phyloP scores from a whole-genome alignment of 2,329 filamentous ascomycete genomes.

The Knufia fluminis region DNA sequence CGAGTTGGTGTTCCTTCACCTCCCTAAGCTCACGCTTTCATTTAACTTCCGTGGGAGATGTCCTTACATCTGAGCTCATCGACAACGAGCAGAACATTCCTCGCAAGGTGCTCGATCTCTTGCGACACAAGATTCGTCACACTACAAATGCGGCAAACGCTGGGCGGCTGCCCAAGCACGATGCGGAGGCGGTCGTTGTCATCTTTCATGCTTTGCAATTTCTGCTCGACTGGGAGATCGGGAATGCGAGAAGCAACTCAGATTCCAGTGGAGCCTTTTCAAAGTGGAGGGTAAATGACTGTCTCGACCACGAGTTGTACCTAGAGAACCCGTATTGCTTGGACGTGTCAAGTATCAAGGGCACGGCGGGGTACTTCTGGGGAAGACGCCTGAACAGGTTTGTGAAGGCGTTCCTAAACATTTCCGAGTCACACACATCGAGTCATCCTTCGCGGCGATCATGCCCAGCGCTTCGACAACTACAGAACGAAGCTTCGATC shows the following conservation, averaged over 20 bases:
- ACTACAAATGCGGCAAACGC: background rate
- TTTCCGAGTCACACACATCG: constrained; percentile 33
- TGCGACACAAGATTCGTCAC: background rate
- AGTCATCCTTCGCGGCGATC: constrained; percentile 31
- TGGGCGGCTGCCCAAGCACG: background rate
- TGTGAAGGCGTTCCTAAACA: constrained; percentile 25
- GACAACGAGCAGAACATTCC: background rate
- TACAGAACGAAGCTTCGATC: constrained; percentile 23
- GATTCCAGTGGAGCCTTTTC: background rate
- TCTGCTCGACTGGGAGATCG: background rate
- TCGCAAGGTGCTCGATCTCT: background rate
- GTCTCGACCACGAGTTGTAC: background rate
- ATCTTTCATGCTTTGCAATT: background rate
- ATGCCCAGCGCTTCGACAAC: constrained; percentile 26
- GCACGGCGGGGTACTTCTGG: constrained; percentile 28
- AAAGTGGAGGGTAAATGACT: background rate
- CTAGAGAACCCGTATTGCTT: background rate
- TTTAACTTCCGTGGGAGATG: background rate
- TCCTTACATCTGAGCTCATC: background rate
- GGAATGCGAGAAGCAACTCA: background rate
- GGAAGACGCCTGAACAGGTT: constrained; percentile 28
- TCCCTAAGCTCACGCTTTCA: background rate
- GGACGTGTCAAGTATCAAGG: constrained; percentile 15
- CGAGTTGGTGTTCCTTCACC: background rate
- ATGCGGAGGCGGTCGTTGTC: background rate